Evolutionary conservation across 305 asterid species (phyloP).

Genomic region (Galium porrigens): DNA sequence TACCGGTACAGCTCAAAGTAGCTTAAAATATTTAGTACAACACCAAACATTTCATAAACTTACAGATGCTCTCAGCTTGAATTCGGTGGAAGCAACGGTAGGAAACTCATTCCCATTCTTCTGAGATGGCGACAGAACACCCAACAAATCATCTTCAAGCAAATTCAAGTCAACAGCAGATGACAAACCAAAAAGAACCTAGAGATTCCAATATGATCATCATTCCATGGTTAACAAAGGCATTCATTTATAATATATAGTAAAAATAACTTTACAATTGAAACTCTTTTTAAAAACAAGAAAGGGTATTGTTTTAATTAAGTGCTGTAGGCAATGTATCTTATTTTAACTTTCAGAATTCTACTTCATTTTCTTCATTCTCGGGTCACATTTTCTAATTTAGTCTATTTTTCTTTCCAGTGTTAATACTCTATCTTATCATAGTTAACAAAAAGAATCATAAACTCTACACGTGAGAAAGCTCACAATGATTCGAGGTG

Average conservation of each 20-base stretch:
- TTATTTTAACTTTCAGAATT: too few relatives aligned
- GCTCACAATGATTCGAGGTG: slow-evolving; percentile 83
- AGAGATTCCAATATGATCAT: slow-evolving; percentile 1
- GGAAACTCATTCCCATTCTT: slow-evolving; percentile 32
- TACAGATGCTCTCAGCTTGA: slow-evolving; percentile 79
- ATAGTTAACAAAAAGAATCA: not conserved
- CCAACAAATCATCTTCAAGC: slow-evolving; percentile 52
- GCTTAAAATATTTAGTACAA: not conserved
- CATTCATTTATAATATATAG: not conserved
- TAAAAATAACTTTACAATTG: too few relatives aligned
- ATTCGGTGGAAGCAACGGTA: slow-evolving; percentile 58
- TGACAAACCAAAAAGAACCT: slow-evolving; percentile 89
- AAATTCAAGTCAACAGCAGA: slow-evolving; percentile 48
- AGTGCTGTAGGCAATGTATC: too few relatives aligned
- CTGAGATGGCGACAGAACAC: slow-evolving; percentile 43
- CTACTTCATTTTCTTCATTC: too few relatives aligned
- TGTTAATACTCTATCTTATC: too few relatives aligned
- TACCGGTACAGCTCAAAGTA: not conserved
- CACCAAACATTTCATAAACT: slow-evolving; percentile 11
- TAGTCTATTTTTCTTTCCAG: too few relatives aligned
- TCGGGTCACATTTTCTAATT: too few relatives aligned
- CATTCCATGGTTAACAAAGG: not conserved
- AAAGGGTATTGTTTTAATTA: too few relatives aligned
- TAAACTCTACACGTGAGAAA: not conserved
- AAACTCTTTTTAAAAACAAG: too few relatives aligned